phyloP scores from a whole-genome alignment of 163 green algal genomes.

The Scenedesmus sp. region DNA sequence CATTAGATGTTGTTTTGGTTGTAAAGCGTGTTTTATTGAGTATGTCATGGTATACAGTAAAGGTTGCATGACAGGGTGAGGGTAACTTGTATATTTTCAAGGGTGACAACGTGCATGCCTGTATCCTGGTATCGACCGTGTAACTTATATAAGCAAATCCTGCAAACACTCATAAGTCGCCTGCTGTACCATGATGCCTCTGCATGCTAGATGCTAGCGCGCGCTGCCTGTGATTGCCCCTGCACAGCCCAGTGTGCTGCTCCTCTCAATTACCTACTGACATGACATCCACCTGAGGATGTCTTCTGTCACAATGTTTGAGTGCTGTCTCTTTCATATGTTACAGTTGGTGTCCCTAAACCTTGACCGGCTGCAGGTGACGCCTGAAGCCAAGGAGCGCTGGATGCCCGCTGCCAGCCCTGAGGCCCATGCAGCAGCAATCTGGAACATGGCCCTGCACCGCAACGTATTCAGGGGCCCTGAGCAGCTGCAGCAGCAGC shows the following conservation, averaged over 20 bases:
- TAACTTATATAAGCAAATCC: too few relatives aligned
- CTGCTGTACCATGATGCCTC: neutral
- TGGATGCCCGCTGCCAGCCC: neutral
- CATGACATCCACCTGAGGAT: neutral
- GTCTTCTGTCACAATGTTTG: neutral
- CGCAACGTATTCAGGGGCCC: neutral
- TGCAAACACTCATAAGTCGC: neutral
- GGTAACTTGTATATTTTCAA: too few relatives aligned
- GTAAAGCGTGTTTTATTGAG: too few relatives aligned
- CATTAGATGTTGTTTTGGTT: too few relatives aligned
- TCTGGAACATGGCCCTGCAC: neutral
- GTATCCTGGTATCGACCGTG: too few relatives aligned
- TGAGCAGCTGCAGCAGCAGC: neutral
- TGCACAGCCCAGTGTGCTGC: neutral
- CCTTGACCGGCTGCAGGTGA: neutral
- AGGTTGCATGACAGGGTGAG: too few relatives aligned
- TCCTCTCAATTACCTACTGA: neutral
- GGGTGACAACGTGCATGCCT: too few relatives aligned
- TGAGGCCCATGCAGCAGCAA: neutral
- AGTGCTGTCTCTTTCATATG: too few relatives aligned
- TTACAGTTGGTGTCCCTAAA: neutral
- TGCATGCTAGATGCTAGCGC: neutral
- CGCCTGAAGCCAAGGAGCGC: neutral
- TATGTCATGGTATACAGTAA: too few relatives aligned
- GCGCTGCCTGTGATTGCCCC: neutral